Evolutionary conservation across 768 basidiomycete genomes (phyloP), one percentile per base, ranked within the genome.

Genomic region (Cyathus striatus): DNA sequence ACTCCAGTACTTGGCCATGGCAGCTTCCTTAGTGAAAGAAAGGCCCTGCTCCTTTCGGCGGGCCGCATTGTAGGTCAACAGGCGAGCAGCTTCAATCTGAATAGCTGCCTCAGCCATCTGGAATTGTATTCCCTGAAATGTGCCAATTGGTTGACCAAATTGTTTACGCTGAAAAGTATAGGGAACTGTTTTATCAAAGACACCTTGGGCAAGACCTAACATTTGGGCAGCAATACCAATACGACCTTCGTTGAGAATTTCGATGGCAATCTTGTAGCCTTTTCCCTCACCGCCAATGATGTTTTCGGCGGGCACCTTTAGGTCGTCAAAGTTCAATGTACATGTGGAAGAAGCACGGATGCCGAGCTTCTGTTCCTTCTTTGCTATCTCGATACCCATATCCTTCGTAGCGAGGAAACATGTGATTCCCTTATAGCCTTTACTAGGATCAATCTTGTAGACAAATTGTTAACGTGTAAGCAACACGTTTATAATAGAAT

Each of bases 171-270:
- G 78, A 65, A 90, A 96, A 1, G 96, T 90, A 63, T 96, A 96
- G 0, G 89, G 84, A n/a, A 98, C 90, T 1, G 89, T 78, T 59
- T 94, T 90, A 66, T 94, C 83, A 59, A 98, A 99, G 2, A 92
- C 94, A 18, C 95, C 96, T 57, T 97, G 93, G 2, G 96, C 96
- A 23, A 98, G 82, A 13, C 96, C 96, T 42, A 99, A 75, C 96
- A 98, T 97, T 65, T 99, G 96, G 1, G 90, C 95, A 14, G 95
- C 96, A 49, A 98, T 98, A 23, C 95, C 95, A 53, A 97, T 95
- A 45, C 95, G 90, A 43, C 88, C 81, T 66, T 98, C 95, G 59
- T 98, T 97, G 45, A 98, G 62, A 50, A 94, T 95, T 65, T 97
- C 89, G 49, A 98, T 98, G 32, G 95, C 95, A 57, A 95, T 85